Evolutionary conservation across 2,329 filamentous ascomycete species (phyloP), one percentile per base, ranked within the genome.

Genomic region (Fusarium sp.): DNA sequence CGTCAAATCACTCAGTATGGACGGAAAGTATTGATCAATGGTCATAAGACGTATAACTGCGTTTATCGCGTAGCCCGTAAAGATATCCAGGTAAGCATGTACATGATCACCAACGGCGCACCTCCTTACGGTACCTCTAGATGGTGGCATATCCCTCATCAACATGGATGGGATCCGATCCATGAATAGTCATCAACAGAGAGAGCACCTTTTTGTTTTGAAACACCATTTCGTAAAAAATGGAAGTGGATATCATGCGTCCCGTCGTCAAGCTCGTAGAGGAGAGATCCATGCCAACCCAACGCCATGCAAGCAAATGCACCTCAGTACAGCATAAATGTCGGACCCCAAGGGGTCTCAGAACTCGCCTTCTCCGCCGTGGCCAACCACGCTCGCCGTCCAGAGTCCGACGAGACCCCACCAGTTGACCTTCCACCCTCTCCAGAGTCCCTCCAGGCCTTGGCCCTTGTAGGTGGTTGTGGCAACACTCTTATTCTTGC

Each of bases 341-440:
- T 72, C 68, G 70, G 45, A 70, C 45, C 57, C 61, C 71, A 34
- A 64, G 25, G 30, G 34, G 45, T 61, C 68, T 82, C 80, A 91
- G 68, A 91, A 91, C 80, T 91, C 88, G 64, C 89, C 90, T 70
- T 91, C 90, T 35, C 90, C 90, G 27, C 89, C 89, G 48, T 86
- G 88, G 11, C 90, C 90, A 54, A 93, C 83, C 27, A 92, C 87
- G 39, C 90, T 89, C 27, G 92, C 92, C 9, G 91, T 90, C 93
- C 93, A 95, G 11, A 95, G 87, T 10, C 93, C 93, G 13, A 94
- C 90, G 8, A 95, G 82, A 0, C 93, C 93, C 92, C 93, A 94
- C 86, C 93, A 94, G 68, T 91, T 93, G 41, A 94, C 92, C 81
- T 93, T 91, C 92, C 92, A 95, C 1, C 93, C 93, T 35, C 93